These are phyloP conservation scores for Vaccinium macrocarpon DNA, from an alignment of 148 eudicot species.

Conservation along the genomic window DNA sequence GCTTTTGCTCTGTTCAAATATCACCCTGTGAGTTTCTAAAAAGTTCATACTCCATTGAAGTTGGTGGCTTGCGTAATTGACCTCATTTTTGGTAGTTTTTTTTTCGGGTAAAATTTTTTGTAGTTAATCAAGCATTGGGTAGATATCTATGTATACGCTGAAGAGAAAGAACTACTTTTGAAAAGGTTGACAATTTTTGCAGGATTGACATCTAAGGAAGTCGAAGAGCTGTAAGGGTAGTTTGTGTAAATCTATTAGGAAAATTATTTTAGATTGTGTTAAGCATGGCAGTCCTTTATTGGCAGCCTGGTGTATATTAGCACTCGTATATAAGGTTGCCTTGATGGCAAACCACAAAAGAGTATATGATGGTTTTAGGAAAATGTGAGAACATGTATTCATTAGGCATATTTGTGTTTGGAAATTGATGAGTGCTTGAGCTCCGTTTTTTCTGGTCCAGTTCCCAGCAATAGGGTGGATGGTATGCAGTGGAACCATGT, in stretches of 20 bases:
- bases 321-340: background rate
- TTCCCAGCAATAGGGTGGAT: background rate
- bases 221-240: background rate
- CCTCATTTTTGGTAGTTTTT: background rate
- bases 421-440: background rate
- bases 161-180: background rate
- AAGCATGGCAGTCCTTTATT: background rate
- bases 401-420: background rate
- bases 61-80: background rate
- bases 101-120: too few species aligned
- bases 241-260: background rate
- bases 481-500: background rate
- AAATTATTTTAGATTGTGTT: background rate
- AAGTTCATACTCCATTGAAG: background rate
- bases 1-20: background rate
- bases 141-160: background rate
- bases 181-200: background rate
- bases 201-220: background rate
- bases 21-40: background rate
- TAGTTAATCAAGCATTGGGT: background rate
- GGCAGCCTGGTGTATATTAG: background rate
- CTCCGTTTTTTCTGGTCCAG: background rate
- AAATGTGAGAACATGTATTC: background rate
- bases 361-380: background rate
- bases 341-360: background rate